Base-by-base conservation (phyloP, 768 basidiomycete species). In the Lactarius deliciosus region DNA sequence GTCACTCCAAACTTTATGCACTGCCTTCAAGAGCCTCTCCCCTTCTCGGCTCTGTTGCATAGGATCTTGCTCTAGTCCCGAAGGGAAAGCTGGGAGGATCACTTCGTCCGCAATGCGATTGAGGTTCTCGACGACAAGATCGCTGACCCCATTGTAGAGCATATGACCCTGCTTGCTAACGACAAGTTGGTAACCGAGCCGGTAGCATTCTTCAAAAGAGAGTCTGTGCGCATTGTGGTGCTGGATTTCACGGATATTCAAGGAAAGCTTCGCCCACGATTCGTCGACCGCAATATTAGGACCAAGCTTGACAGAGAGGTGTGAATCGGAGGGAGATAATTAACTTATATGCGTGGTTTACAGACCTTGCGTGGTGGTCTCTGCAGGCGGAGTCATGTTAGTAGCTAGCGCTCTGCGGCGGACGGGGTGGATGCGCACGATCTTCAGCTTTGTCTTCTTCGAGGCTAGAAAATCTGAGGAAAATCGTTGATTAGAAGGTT, bases 121-220 rank as follows among this genome's bases (percentile, higher is more conserved):
- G 43, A 99, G 83, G 74, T 99, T 92, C 72, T 92, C 88, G 13
- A 83, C 79, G 53, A 99, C 85, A 38, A 98, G 86, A 56, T 82
- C 77, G 64, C 81, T 87, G 54, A 96, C 86, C 5, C 95, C 96
- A 41, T 88, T 86, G 77, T 98, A 98, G 28, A 99, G 81, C 78
- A 83, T 85, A 64, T 89, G 88, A 3, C 94, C 94, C 61, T 89
- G 84, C 75, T 91, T 92, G 73, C 89, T 84, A 5, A 97, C 83
- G 5, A 97, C 95, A 85, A 98, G 87, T 74, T 95, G 94, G 78
- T 97, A 97, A 22, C 90, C 94, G 75, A 91, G 94, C 53, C 96
- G 85, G 75, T 97, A 94, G 70, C 94, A 92, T 78, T 96, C 95
- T 75, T 98, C 93, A 71, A 90, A 96, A 25, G 90, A 91, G 40